A percentile compares a stretch with the other conserved stretches of the same genome.
phyloP scores from a whole-genome alignment of 805 yeast species.

The Priceomyces carsonii region DNA sequence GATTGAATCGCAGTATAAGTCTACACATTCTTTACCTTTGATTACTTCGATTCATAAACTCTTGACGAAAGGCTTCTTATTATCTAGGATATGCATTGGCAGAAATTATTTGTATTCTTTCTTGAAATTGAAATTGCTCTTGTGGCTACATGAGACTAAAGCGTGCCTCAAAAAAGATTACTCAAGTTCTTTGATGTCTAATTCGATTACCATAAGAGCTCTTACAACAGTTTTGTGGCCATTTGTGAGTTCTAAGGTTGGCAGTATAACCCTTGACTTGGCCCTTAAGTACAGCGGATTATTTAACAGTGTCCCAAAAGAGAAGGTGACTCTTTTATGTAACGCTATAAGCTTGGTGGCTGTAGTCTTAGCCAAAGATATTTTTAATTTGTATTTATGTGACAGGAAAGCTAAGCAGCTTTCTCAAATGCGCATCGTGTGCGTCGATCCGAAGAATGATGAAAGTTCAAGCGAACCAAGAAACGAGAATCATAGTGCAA shows the following conservation, averaged over 20 bases:
- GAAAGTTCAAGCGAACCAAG: too few relatives aligned
- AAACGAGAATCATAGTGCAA: too few relatives aligned
- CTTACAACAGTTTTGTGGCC: conserved; percentile 44
- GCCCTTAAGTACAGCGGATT: conserved; percentile 11
- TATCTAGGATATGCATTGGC: conserved; percentile 1
- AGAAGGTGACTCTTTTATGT: conserved; percentile 24
- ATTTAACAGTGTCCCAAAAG: conserved; percentile 8
- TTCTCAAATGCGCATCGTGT: conserved; percentile 23
- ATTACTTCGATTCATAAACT: conserved; percentile 4
- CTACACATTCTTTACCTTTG: conserved; percentile 1
- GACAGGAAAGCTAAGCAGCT: conserved; percentile 30
- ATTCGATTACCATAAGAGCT: conserved; percentile 25
- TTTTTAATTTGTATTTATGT: conserved; percentile 28
- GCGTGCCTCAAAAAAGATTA: conserved; percentile 39
- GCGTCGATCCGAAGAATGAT: conserved; percentile 5
- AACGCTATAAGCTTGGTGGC: conserved; percentile 32
- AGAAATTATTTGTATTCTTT: conserved; percentile 8
- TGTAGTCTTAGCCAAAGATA: conserved; percentile 37
- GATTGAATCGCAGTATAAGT: conserved; percentile 6
- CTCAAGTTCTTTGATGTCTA: conserved; percentile 22
- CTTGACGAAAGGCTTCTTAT: conserved; percentile 4
- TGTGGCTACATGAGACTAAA: conserved; percentile 23
- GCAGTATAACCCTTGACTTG: conserved; percentile 19
- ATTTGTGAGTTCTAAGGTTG: conserved; percentile 33
- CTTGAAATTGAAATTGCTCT: conserved; percentile 10